Conservation (phyloP, 208 protist genomes). For the Leishmania martiniquensis region DNA sequence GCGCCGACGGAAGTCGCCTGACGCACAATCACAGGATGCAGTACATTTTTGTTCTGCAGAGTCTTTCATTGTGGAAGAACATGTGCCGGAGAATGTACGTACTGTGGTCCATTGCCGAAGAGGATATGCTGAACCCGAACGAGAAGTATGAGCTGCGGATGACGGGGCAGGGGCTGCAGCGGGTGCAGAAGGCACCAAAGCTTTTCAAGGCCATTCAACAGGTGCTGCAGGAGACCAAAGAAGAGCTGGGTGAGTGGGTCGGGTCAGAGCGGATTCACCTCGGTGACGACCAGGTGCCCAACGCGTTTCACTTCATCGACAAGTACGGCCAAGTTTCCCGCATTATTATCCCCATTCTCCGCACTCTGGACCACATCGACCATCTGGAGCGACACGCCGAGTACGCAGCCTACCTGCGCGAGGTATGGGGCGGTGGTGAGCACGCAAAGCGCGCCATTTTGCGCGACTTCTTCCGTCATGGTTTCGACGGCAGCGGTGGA, state of each 20-base stretch:
- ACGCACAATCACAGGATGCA: slow-evolving; percentile 95
- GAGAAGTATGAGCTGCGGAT: slow-evolving; percentile 87
- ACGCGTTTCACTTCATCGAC: slow-evolving; percentile 98
- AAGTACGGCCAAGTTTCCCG: slow-evolving; percentile 98
- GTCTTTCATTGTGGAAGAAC: slow-evolving; percentile 96
- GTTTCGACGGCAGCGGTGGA: slow-evolving; percentile 96
- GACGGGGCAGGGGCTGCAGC: slow-evolving; percentile 96
- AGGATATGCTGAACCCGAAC: slow-evolving; percentile 91
- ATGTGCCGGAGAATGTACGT: slow-evolving; percentile 89
- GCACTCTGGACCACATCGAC: slow-evolving; percentile 84
- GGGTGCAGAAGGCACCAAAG: slow-evolving; percentile 91
- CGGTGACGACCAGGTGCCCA: slow-evolving; percentile 98
- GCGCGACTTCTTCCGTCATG: slow-evolving; percentile 96
- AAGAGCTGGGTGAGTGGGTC: slow-evolving; percentile 89
- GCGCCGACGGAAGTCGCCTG: slow-evolving; percentile 90
- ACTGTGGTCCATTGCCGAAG: slow-evolving; percentile 94
- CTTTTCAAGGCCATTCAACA: slow-evolving; percentile 85
- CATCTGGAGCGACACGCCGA: slow-evolving; percentile 52
- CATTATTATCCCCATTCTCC: slow-evolving; percentile 96
- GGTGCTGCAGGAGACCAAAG: slow-evolving; percentile 89
- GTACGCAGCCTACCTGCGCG: slow-evolving; percentile 80
- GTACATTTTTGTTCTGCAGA: slow-evolving; percentile 97
- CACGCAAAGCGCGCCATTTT: slow-evolving; percentile 88
- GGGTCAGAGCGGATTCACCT: slow-evolving; percentile 96
- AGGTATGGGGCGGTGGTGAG: slow-evolving; percentile 72